A percentile compares a stretch with the other conserved stretches of the same genome.
Conservation (phyloP, 2,329 filamentous ascomycete species). For the Periconia macrospinosa region DNA sequence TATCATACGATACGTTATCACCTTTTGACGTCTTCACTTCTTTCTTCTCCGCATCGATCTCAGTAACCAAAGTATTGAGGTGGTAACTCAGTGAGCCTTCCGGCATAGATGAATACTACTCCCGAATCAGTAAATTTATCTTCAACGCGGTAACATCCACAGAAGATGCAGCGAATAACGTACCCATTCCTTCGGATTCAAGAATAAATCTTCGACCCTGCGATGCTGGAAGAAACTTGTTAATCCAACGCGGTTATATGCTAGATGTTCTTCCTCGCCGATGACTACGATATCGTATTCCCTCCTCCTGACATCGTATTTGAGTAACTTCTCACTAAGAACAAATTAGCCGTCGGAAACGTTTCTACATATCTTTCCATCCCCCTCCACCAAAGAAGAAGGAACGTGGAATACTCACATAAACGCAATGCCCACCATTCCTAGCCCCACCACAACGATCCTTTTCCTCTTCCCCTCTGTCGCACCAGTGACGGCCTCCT, state of each 20-base stretch:
- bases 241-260: conserved; percentile 88
- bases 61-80: conserved; percentile 72
- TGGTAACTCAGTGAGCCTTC: conserved; percentile 73
- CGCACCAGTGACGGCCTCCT: conserved; percentile 28
- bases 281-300: conserved; percentile 84
- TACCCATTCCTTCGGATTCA: conserved; percentile 84
- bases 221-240: conserved; percentile 89
- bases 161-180: background rate
- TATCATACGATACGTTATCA: conserved; percentile 71
- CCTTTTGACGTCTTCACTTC: conserved; percentile 71
- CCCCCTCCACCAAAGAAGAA: background rate
- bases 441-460: conserved; percentile 81
- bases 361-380: background rate
- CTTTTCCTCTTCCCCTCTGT: conserved; percentile 56
- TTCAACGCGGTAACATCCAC: background rate
- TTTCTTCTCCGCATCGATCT: conserved; percentile 66
- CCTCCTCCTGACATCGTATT: conserved; percentile 73
- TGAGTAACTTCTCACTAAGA: conserved; percentile 80
- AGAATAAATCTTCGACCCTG: conserved; percentile 81
- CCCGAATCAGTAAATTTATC: conserved; percentile 6
- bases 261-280: conserved; percentile 83
- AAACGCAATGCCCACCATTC: conserved; percentile 89
- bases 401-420: conserved; percentile 61
- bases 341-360: conserved; percentile 1
- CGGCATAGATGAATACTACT: conserved; percentile 66